phyloP scores from a whole-genome alignment of 139 green algal species.

The Micractinium sp. region DNA sequence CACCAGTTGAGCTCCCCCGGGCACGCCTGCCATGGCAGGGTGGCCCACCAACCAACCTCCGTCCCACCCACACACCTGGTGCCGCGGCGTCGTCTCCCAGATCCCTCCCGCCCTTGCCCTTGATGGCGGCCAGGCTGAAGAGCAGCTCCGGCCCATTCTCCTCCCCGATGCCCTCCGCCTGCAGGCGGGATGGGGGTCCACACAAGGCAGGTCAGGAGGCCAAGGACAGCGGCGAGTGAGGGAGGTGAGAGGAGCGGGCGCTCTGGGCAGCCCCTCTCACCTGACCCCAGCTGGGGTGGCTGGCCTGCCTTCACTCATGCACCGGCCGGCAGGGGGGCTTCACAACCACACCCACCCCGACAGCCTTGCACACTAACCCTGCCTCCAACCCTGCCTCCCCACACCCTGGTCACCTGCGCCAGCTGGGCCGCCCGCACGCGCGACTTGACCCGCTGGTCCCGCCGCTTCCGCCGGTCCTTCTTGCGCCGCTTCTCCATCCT shows the following conservation, averaged over 20 bases:
- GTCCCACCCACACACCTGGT: too few relatives aligned
- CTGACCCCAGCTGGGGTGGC: too few relatives aligned
- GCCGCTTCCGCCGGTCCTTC: conserved; percentile 72
- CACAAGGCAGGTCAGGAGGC: neutral
- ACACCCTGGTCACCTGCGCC: conserved; percentile 6
- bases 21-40: too few relatives aligned
- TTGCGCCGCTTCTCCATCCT: conserved; percentile 65
- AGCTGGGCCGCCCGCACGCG: conserved; percentile 68
- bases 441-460: conserved; percentile 86
- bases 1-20: too few relatives aligned
- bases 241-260: too few relatives aligned
- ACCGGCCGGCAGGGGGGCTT: too few relatives aligned
- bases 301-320: too few relatives aligned
- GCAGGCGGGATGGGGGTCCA: neutral
- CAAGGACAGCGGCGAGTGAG: neutral
- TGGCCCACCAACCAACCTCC: too few relatives aligned
- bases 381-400: neutral
- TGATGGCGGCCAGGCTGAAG: conserved; percentile 52
- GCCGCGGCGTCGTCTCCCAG: conserved; percentile 29
- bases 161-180: conserved; percentile 60
- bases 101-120: neutral
- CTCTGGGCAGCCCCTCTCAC: too few relatives aligned
- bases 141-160: conserved; percentile 47
- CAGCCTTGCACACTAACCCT: too few relatives aligned
- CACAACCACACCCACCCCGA: neutral